These are phyloP conservation scores for Turnera subulata DNA, from an alignment of 345 rosid species.

Conservation along the genomic window DNA sequence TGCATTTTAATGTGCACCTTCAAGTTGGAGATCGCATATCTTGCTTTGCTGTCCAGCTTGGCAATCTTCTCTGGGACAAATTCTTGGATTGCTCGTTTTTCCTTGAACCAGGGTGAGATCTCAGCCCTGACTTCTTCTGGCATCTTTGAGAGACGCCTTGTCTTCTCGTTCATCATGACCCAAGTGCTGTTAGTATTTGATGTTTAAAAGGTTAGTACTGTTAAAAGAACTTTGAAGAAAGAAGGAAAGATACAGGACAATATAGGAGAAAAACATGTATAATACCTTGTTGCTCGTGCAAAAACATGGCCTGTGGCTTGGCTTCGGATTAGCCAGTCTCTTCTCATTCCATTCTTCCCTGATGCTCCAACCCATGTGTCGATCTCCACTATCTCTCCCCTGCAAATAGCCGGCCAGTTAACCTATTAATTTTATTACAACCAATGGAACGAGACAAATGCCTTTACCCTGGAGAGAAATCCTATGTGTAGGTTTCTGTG, in stretches of 20 bases:
- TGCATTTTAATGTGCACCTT: constrained; percentile 30
- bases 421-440: no score
- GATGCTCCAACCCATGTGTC: constrained; percentile 77
- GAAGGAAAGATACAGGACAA: no score
- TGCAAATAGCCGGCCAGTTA: constrained; percentile 15
- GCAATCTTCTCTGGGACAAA: constrained; percentile 45
- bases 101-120: constrained; percentile 61
- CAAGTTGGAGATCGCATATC: constrained; percentile 41
- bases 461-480: background rate
- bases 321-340: constrained; percentile 66
- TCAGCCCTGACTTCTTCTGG: constrained; percentile 62
- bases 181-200: constrained; percentile 59
- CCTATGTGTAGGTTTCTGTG: background rate
- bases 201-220: constrained; percentile 2
- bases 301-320: constrained; percentile 56
- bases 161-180: constrained; percentile 72
- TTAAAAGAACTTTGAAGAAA: no score
- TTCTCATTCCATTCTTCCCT: constrained; percentile 67
- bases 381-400: constrained; percentile 65
- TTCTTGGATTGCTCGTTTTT: constrained; percentile 56
- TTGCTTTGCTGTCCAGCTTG: constrained; percentile 51
- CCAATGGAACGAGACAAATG: background rate
- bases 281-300: constrained; percentile 57
- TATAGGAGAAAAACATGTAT: background rate
- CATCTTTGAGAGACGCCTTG: constrained; percentile 64